Base-by-base conservation (phyloP, 352 stramenopile species). In the Globisporangium solare region DNA sequence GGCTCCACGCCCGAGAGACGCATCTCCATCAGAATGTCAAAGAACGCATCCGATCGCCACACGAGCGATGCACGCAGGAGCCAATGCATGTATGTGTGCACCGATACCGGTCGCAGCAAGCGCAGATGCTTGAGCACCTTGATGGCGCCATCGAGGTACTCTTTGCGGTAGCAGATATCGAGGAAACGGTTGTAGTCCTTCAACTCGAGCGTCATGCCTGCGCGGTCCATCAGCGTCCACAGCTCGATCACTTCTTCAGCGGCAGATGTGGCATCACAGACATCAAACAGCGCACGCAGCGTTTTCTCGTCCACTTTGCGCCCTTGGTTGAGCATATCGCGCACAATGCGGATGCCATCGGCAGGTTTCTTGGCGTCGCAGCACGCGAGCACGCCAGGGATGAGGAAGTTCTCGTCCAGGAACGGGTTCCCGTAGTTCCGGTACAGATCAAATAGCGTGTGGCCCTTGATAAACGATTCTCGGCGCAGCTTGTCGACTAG, bases 21-120 rank as follows among this genome's bases (percentile, higher is more conserved):
- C 84, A 94, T 94, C 61, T 94, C 84, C 78, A 91, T 91, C 27
- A 94, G 59, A 45, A 94, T 73, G 37, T 92, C 84, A 35, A 94
- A 89, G 68, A 92, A 94, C 17, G 80, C 82, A 56, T 94, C 84
- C 17, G 82, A 73, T 18, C 82, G 71, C 84, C 84, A 94, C 27
- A 92, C 79, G 60, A 89, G 76, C 43, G 80, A 88, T 22, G 84
- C 70, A 22, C 80, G 82, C 37, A 88, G 71, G 37, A 94, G 67
- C 84, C 84, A 94, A 63, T 90, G 80, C 75, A 92, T 89, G 64
- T 94, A 94, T 51, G 74, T 89, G 56, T 92, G 74, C 53, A 88
- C 73, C 15, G 72, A 80, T 53, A 94, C 74, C 0, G 67, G 32
- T 0, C 78, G 79, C 18, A 87, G 56, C 21, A 89, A 66, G 2